Evolutionary conservation across 2,329 filamentous ascomycete species (phyloP), one percentile per base, ranked within the genome.

Genomic region (Fusarium bactridioides): DNA sequence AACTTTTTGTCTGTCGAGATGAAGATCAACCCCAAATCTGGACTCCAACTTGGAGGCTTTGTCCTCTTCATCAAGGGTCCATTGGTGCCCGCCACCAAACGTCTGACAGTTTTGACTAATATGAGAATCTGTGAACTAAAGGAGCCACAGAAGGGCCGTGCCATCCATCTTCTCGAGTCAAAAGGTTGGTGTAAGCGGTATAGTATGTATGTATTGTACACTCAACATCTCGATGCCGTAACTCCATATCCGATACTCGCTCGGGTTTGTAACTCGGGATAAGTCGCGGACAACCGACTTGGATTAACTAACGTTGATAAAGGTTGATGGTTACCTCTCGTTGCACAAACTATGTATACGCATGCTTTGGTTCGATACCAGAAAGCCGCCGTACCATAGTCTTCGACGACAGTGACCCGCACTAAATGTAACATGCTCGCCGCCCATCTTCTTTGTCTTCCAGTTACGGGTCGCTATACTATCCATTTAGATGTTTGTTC

Each of bases 11-110:
- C 64, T 58, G 66, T 64, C 51, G 43, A 64, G 65, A 62, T 63
- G 75, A 77, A 74, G 72, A 77, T 75, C 70, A 74, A 65, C 55
- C 50, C 74, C 67, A 70, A 45, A 71, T 73, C 50, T 40, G 63
- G 66, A 61, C 55, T 64, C 58, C 55, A 63, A 53, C 47, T 63
- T 74, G 29, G 53, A 51, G 62, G 67, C 43, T 33, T 51, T 66
- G 55, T 50, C 35, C 41, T 47, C 43, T 38, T 48, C 19, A 47
- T 50, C 44, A 60, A 63, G 47, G 53, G 69, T 63, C 66, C 61
- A 72, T 74, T 69, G 71, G 71, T 29, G 61, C 37, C 66, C 62
- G 45, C 70, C 59, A 51, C 65, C 47, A 67, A 57, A 44, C 25
- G 50, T 51, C 50, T 73, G 62, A 68, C 70, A 71, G 67, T 40